Evolutionary conservation across 306 rosid species (phyloP).

Genomic region (Trichosanthes truncata): DNA sequence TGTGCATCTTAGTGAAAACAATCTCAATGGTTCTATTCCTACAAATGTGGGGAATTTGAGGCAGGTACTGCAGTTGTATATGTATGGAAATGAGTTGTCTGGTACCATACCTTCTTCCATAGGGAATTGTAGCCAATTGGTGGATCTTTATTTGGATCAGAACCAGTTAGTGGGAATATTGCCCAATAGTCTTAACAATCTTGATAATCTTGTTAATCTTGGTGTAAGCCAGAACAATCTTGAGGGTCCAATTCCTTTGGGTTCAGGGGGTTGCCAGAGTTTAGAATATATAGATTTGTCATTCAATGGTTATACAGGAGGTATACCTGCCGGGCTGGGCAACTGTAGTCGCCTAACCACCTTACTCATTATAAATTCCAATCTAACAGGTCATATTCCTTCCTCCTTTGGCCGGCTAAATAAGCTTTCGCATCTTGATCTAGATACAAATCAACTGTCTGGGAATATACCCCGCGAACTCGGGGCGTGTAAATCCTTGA

Average conservation of each 20-base stretch:
- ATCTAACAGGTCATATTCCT: slow-evolving; percentile 56
- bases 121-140: slow-evolving; percentile 43
- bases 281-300: slow-evolving; percentile 43
- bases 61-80: slow-evolving; percentile 19
- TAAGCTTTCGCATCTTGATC: slow-evolving; percentile 26
- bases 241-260: slow-evolving; percentile 49
- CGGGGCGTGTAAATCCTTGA: slow-evolving; percentile 56
- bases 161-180: slow-evolving; percentile 41
- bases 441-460: slow-evolving; percentile 41
- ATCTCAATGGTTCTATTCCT: slow-evolving; percentile 52
- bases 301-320: slow-evolving; percentile 39
- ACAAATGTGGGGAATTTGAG: slow-evolving; percentile 37
- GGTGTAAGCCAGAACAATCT: slow-evolving; percentile 26
- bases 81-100: slow-evolving; percentile 28
- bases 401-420: slow-evolving; percentile 47
- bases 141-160: slow-evolving; percentile 20
- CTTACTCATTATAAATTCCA: slow-evolving; percentile 26
- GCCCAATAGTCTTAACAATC: slow-evolving; percentile 43
- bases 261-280: slow-evolving; percentile 31
- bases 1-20: slow-evolving; percentile 29
- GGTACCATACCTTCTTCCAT: slow-evolving; percentile 58
- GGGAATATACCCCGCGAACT: slow-evolving; percentile 66
- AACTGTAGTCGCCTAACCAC: slow-evolving; percentile 34
- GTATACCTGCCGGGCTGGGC: slow-evolving; percentile 53
- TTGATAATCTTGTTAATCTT: slow-evolving; percentile 25